Evolutionary conservation across 1,284 basidiomycete genomes (phyloP).

Genomic region (Naganishia cerealis): DNA sequence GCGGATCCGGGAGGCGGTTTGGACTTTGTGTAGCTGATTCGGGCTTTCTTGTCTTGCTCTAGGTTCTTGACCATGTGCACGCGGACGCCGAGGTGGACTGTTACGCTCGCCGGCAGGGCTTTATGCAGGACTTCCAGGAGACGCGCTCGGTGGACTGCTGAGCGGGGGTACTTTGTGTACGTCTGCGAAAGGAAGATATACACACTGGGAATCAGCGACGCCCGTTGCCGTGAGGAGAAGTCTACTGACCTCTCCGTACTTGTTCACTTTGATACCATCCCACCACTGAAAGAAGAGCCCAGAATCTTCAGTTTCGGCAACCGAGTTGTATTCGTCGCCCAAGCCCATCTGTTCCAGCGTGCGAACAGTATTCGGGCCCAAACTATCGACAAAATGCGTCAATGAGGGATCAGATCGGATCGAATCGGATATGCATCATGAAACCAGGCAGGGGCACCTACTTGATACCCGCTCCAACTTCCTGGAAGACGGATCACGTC

Average conservation of each 20-base stretch:
- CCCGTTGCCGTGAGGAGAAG: no score
- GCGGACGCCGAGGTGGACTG: slow-evolving; percentile 60
- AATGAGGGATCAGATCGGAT: slow-evolving; percentile 40
- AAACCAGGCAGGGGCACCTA: slow-evolving; percentile 33
- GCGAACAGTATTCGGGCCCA: slow-evolving; percentile 34
- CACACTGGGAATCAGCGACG: no score
- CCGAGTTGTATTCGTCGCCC: slow-evolving; percentile 38
- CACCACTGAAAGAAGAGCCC: slow-evolving; percentile 35
- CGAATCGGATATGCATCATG: no score
- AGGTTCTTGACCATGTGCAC: slow-evolving; percentile 49
- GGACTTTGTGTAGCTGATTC: slow-evolving; percentile 39
- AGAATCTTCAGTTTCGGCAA: slow-evolving; percentile 35
- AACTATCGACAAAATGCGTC: slow-evolving; percentile 36
- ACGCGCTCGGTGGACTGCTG: slow-evolving; percentile 53
- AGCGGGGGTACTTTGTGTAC: slow-evolving; percentile 32
- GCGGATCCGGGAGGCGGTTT: slow-evolving; percentile 57
- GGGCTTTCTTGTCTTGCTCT: slow-evolving; percentile 38
- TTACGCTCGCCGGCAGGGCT: slow-evolving; percentile 54
- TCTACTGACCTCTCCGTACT: slow-evolving; percentile 33
- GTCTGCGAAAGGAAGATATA: slow-evolving; percentile 16
- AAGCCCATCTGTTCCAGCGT: slow-evolving; percentile 36
- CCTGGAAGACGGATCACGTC: slow-evolving; percentile 18
- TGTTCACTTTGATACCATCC: slow-evolving; percentile 38
- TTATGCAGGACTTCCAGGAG: slow-evolving; percentile 60
- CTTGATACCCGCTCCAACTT: slow-evolving; percentile 45